Evolutionary conservation across 495 filamentous ascomycete species (phyloP).

Genomic region (Tuber calosporum): DNA sequence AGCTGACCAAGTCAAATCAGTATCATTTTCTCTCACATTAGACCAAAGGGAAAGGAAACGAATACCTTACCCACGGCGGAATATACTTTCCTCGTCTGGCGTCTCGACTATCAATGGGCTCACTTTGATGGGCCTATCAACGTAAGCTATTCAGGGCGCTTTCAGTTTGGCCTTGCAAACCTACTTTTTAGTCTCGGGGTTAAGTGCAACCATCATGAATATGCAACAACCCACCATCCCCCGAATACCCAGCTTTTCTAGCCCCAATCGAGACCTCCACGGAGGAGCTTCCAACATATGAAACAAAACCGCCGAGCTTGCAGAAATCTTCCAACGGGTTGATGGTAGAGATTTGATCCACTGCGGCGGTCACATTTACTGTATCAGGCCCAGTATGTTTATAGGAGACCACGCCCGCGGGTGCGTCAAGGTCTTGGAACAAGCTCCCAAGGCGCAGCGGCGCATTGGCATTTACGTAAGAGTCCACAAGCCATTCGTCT

Average conservation of each 20-base stretch:
- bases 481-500: constrained; percentile 64
- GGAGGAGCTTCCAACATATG: constrained; percentile 71
- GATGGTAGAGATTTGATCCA: constrained; percentile 71
- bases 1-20: constrained; percentile 14
- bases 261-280: constrained; percentile 77
- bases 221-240: constrained; percentile 57
- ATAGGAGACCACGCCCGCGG: constrained; percentile 73
- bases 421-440: constrained; percentile 75
- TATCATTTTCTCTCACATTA: not conserved
- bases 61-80: constrained; percentile 55
- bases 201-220: constrained; percentile 75
- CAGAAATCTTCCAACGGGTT: constrained; percentile 68
- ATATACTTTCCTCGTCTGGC: constrained; percentile 63
- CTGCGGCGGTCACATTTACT: constrained; percentile 73
- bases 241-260: constrained; percentile 54
- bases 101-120: constrained; percentile 59
- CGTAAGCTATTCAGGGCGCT: not conserved
- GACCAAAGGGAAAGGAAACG: not conserved
- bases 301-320: constrained; percentile 71
- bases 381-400: constrained; percentile 72
- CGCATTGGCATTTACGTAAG: constrained; percentile 60
- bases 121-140: constrained; percentile 50
- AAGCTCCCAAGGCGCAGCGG: constrained; percentile 64
- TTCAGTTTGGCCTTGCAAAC: constrained; percentile 32
- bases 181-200: constrained; percentile 64